A percentile compares a stretch with the other conserved stretches of the same genome.
These are phyloP conservation scores for Phallus indusiatus DNA, from an alignment of 768 basidiomycete species.

Conservation along the genomic window DNA sequence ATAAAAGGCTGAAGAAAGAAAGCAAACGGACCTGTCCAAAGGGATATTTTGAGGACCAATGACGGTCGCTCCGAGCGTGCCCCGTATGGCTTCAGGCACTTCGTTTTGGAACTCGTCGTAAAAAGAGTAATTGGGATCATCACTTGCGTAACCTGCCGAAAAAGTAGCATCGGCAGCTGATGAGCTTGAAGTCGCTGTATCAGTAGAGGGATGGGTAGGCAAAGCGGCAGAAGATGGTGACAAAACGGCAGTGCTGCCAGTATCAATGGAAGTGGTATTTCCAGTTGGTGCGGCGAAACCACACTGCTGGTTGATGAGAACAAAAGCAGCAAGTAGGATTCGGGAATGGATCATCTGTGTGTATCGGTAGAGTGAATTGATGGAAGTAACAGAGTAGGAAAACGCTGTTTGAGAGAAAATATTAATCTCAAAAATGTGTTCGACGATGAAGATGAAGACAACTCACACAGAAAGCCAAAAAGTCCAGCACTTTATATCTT, in stretches of 20 bases:
- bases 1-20: background rate
- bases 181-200: background rate
- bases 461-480: no score
- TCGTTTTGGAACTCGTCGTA: constrained; percentile 11
- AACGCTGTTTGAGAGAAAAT: no score
- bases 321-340: background rate
- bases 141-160: background rate
- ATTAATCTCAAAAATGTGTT: background rate
- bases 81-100: constrained; percentile 36
- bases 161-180: background rate
- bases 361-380: no score
- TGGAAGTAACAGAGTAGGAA: no score
- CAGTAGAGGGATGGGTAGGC: background rate
- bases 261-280: background rate
- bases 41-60: constrained; percentile 50
- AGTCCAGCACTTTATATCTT: background rate
- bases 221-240: background rate
- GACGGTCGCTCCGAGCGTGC: constrained; percentile 33
- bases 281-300: background rate
- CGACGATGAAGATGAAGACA: background rate
- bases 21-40: constrained; percentile 29
- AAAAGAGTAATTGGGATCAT: constrained; percentile 6
- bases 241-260: background rate
- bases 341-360: background rate
- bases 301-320: background rate